Evolutionary conservation across 495 filamentous ascomycete genomes (phyloP).

Genomic region (Xylaria grammica): DNA sequence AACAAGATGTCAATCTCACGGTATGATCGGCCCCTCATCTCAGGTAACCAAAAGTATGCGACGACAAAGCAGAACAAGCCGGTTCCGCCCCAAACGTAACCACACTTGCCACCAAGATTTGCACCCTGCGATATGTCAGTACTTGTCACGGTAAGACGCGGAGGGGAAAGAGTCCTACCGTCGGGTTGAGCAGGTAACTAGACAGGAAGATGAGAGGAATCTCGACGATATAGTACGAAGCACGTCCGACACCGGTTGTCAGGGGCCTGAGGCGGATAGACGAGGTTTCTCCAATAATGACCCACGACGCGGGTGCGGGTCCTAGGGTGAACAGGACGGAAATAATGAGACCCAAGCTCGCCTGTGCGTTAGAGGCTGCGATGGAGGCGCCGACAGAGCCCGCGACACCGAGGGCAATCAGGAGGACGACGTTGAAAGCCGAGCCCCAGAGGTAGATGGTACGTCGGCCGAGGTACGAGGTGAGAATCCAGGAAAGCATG

Average conservation of each 20-base stretch:
- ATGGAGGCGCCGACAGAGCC: constrained; percentile 43
- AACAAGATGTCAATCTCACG: constrained; percentile 47
- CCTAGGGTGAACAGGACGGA: constrained; percentile 60
- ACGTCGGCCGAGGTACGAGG: constrained; percentile 50
- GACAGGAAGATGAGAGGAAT: constrained; percentile 61
- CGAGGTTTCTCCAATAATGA: constrained; percentile 64
- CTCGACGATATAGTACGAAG: constrained; percentile 56
- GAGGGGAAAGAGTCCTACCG: constrained; percentile 19
- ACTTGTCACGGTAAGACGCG: constrained; percentile 20
- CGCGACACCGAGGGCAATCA: constrained; percentile 53
- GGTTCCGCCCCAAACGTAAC: constrained; percentile 47
- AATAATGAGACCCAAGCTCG: constrained; percentile 60
- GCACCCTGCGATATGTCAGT: constrained; percentile 38
- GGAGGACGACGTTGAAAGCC: constrained; percentile 43
- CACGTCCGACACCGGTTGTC: constrained; percentile 63
- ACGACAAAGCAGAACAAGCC: constrained; percentile 37
- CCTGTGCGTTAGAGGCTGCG: constrained; percentile 51
- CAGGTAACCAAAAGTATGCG: constrained; percentile 42
- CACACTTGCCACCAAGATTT: constrained; percentile 58
- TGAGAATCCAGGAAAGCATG: constrained; percentile 60
- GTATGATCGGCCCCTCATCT: constrained; percentile 42
- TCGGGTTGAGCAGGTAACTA: constrained; percentile 56
- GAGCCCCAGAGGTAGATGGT: constrained; percentile 54
- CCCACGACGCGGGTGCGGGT: constrained; percentile 60
- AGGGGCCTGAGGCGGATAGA: constrained; percentile 61